These are phyloP conservation scores for Cyberlindnera misumaiensis DNA, from an alignment of 805 yeast genomes.

Conservation along the genomic window DNA sequence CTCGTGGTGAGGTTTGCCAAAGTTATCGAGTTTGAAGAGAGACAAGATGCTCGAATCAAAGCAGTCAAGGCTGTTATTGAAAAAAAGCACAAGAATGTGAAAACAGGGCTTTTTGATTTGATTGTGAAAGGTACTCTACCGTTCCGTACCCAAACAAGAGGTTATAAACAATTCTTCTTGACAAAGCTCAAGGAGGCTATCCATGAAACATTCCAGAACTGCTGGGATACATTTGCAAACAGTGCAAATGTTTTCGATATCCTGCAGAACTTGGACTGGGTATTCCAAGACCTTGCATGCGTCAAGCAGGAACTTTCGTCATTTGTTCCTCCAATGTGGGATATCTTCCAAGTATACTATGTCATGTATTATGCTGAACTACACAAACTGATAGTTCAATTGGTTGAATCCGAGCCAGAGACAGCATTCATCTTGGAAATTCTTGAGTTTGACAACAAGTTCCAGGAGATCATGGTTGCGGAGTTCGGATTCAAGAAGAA, in stretches of 20 bases:
- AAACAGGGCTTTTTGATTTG: conserved; percentile 27
- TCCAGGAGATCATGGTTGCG: conserved; percentile 44
- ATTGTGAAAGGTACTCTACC: conserved; percentile 34
- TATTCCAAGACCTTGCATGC: conserved; percentile 68
- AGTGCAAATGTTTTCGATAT: conserved; percentile 43
- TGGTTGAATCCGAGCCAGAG: conserved; percentile 70
- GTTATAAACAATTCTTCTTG: conserved; percentile 56
- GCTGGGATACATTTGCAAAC: conserved; percentile 45
- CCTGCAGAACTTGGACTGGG: conserved; percentile 71
- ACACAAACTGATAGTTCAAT: conserved; percentile 53
- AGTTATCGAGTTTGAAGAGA: conserved; percentile 73
- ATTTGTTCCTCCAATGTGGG: conserved; percentile 72
- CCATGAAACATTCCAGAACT: conserved; percentile 58
- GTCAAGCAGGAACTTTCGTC: conserved; percentile 52
- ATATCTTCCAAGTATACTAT: conserved; percentile 54
- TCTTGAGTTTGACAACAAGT: conserved; percentile 71
- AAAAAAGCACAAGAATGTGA: conserved; percentile 24
- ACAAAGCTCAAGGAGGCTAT: conserved; percentile 53
- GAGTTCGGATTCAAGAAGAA: conserved; percentile 44
- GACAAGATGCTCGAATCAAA: conserved; percentile 58
- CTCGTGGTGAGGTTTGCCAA: conserved; percentile 68
- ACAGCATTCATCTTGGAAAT: conserved; percentile 67
- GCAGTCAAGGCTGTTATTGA: conserved; percentile 25
- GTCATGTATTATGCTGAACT: conserved; percentile 61
- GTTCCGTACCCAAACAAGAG: conserved; percentile 43